Conservation (phyloP, 116 monocot genomes). For the Dioscorea cayenensis region DNA sequence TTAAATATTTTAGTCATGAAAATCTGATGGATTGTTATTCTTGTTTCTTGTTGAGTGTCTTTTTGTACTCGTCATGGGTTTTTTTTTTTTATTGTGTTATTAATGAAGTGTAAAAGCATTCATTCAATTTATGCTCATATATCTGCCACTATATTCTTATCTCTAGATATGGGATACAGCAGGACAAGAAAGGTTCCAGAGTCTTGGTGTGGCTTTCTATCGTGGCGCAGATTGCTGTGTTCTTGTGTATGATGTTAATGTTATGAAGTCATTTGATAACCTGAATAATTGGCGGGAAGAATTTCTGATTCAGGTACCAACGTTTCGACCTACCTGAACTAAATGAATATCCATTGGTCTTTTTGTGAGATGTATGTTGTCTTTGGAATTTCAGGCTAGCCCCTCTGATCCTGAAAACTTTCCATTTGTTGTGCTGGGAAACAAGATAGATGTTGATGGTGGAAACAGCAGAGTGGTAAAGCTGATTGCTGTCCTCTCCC, state of each 20-base stretch:
- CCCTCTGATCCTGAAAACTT: constrained; percentile 94
- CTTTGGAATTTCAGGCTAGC: constrained; percentile 42
- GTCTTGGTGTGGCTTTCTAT: constrained; percentile 96
- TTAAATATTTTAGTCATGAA: no score
- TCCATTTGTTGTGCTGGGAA: constrained; percentile 89
- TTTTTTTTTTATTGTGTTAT: not conserved
- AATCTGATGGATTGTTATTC: no score
- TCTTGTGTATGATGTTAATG: constrained; percentile 96
- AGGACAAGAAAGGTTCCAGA: constrained; percentile 96
- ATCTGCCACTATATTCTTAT: not conserved
- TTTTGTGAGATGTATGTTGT: not conserved
- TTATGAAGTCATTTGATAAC: constrained; percentile 91
- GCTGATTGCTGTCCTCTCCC: not conserved
- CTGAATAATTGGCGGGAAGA: constrained; percentile 97
- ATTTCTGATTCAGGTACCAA: constrained; percentile 83
- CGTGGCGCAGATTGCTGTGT: constrained; percentile 97
- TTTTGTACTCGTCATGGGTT: not conserved
- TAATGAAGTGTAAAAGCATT: not conserved
- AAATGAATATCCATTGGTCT: not conserved
- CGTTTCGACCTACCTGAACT: not conserved
- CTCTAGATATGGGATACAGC: constrained; percentile 96
- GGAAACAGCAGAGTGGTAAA: constrained; percentile 89
- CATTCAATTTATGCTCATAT: not conserved
- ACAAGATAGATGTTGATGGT: constrained; percentile 90
- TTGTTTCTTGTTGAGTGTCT: not conserved